phyloP scores from a whole-genome alignment of 2,329 filamentous ascomycete genomes.

The Talaromyces islandicus region DNA sequence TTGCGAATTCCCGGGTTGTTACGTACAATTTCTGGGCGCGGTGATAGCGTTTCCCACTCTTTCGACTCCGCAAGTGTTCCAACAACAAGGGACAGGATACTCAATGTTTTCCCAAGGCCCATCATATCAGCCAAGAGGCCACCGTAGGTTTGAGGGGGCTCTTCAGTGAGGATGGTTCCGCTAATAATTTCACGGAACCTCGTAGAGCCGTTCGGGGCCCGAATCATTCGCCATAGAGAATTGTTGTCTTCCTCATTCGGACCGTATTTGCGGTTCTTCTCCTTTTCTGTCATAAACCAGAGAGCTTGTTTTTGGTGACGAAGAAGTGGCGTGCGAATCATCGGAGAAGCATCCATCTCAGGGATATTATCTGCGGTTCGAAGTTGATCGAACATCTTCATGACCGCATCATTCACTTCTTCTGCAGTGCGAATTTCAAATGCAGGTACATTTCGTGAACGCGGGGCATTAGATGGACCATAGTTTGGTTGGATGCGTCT shows the following conservation, averaged over 20 bases:
- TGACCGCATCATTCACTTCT: constrained; percentile 77
- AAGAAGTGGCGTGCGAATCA: constrained; percentile 64
- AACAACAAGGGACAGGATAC: constrained; percentile 71
- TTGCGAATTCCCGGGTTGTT: constrained; percentile 48
- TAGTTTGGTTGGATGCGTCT: constrained; percentile 34
- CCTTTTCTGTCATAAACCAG: constrained; percentile 75
- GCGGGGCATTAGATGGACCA: constrained; percentile 16
- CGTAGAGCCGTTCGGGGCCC: constrained; percentile 51
- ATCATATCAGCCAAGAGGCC: constrained; percentile 81
- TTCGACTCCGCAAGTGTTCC: constrained; percentile 58
- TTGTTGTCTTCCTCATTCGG: constrained; percentile 57
- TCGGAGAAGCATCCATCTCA: constrained; percentile 59
- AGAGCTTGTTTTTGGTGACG: constrained; percentile 87
- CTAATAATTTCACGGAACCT: constrained; percentile 83
- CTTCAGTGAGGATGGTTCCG: constrained; percentile 54
- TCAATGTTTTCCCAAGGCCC: constrained; percentile 82
- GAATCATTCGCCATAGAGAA: constrained; percentile 69
- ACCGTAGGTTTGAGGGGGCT: constrained; percentile 62
- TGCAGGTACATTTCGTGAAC: constrained; percentile 21
- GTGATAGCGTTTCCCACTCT: constrained; percentile 53
- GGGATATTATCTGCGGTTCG: constrained; percentile 69
- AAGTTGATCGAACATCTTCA: constrained; percentile 81
- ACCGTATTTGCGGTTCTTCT: constrained; percentile 58
- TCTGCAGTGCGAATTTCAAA: constrained; percentile 63
- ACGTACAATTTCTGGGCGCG: constrained; percentile 35